Evolutionary conservation across 2,329 filamentous ascomycete species (phyloP).

Genomic region (Colletotrichum sidae): DNA sequence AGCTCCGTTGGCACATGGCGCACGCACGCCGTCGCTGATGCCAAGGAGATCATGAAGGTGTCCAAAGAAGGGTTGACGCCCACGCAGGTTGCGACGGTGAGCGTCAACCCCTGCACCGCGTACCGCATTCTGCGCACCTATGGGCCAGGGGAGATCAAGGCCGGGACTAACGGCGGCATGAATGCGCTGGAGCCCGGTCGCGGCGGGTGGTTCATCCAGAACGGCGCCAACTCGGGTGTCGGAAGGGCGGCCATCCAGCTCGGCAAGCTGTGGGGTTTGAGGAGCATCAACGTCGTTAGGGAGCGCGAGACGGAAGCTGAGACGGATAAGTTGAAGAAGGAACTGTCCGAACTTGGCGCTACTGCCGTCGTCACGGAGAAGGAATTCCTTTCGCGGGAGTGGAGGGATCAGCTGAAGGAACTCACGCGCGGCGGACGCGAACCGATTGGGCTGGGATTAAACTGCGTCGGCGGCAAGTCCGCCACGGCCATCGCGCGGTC

Average conservation of each 20-base stretch:
- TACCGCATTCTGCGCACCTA: constrained; percentile 94
- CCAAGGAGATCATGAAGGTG: constrained; percentile 73
- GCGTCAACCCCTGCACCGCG: constrained; percentile 93
- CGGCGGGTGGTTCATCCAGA: constrained; percentile 95
- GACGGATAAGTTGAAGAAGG: constrained; percentile 68
- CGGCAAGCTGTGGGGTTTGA: constrained; percentile 84
- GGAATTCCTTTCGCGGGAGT: constrained; percentile 68
- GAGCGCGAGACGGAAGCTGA: constrained; percentile 73
- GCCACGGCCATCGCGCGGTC: constrained; percentile 83
- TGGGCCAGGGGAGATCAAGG: constrained; percentile 58
- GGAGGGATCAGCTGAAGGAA: constrained; percentile 69
- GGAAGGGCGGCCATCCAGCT: constrained; percentile 93
- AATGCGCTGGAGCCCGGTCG: constrained; percentile 57
- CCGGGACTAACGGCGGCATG: constrained; percentile 55
- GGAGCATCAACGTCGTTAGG: constrained; percentile 90
- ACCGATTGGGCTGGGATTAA: constrained; percentile 81
- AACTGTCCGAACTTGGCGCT: constrained; percentile 66
- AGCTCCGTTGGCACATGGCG: constrained; percentile 94
- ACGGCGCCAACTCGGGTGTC: constrained; percentile 94
- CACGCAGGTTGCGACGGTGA: constrained; percentile 86
- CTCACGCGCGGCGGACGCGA: constrained; percentile 80
- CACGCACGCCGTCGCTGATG: constrained; percentile 81
- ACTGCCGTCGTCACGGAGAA: constrained; percentile 68
- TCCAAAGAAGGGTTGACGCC: constrained; percentile 78
- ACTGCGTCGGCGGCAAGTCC: constrained; percentile 92